Evolutionary conservation across 768 basidiomycete genomes (phyloP), one percentile per base, ranked within the genome.

Genomic region (Hygrocybe coccinea): DNA sequence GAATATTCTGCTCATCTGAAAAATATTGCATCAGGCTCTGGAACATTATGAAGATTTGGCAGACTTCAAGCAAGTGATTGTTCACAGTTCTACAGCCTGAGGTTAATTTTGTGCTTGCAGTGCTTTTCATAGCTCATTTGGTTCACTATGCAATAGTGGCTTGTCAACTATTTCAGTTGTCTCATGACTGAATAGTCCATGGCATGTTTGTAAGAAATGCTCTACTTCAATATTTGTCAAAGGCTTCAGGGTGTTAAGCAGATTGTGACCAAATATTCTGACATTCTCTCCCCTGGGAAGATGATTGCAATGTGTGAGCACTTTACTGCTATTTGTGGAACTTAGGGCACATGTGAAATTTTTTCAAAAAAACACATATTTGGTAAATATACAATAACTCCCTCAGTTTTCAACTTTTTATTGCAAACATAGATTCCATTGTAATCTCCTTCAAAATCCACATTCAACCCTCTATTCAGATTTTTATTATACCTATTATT

Each of bases 1-100:
- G 12, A 22, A 11, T 38, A 47, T 17, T 24, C 35, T 49, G 46
- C 54, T 38, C 12, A 12, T n/a, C 37, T 36, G 35, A 15, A 15
- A 25, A 49, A 19, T 63, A 49, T 48, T n/a, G 54, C 46, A 62
- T n/a, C 54, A 95, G 91, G 97, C 97, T 38, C 79, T 99, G 24
- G 97, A 99, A 69, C 95, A 97, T 65, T 99, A 99, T 67, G 94
- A 98, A 64, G 97, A 98, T 65, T 78, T 95, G 60, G 86, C 87
- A n/a, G 97, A 98, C 67, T 98, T 99, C 75, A 99, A 98, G 76
- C 91, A 97, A 24, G 95, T 91, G 36, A 85, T 99, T 58, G 95
- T 98, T 0, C 95, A 98, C 67, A 50, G 81, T 85, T 38, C 84
- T 97, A 55, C 85, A 87, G 60, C 75, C 87, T 2, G 97, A 97